Conservation (phyloP, 2,329 filamentous ascomycete species). For the Acrocalymma vagum region DNA sequence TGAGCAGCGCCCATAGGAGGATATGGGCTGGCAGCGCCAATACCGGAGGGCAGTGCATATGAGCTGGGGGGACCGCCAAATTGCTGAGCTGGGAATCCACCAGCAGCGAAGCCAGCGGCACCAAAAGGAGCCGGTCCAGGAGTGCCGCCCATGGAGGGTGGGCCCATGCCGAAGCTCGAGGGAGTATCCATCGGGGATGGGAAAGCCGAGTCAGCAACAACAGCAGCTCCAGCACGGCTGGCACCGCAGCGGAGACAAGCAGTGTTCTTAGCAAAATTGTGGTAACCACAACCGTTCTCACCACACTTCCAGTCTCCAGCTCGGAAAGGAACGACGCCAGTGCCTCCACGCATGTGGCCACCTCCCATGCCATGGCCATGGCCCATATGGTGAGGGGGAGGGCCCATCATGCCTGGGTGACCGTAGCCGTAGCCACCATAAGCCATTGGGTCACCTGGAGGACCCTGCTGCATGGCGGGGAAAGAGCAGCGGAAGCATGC, state of each 20-base stretch:
- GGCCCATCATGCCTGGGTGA: constrained; percentile 68
- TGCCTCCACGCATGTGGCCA: constrained; percentile 74
- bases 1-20: constrained; percentile 79
- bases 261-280: constrained; percentile 99
- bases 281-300: constrained; percentile 95
- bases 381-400: constrained; percentile 73
- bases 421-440: constrained; percentile 61
- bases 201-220: constrained; percentile 93
- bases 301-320: constrained; percentile 99
- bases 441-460: constrained; percentile 74
- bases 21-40: constrained; percentile 82
- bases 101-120: constrained; percentile 72
- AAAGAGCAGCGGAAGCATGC: constrained; percentile 99
- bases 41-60: constrained; percentile 86
- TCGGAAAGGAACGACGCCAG: constrained; percentile 92
- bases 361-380: constrained; percentile 57
- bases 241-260: constrained; percentile 96
- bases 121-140: constrained; percentile 76
- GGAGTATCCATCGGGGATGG: constrained; percentile 88
- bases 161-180: constrained; percentile 84
- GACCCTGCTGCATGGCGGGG: constrained; percentile 87
- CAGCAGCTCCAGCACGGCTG: constrained; percentile 89
- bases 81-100: constrained; percentile 72
- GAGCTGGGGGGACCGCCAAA: constrained; percentile 89
- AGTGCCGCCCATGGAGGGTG: constrained; percentile 83